Evolutionary conservation across 768 basidiomycete genomes (phyloP).

Genomic region (Tricholomella constricta): DNA sequence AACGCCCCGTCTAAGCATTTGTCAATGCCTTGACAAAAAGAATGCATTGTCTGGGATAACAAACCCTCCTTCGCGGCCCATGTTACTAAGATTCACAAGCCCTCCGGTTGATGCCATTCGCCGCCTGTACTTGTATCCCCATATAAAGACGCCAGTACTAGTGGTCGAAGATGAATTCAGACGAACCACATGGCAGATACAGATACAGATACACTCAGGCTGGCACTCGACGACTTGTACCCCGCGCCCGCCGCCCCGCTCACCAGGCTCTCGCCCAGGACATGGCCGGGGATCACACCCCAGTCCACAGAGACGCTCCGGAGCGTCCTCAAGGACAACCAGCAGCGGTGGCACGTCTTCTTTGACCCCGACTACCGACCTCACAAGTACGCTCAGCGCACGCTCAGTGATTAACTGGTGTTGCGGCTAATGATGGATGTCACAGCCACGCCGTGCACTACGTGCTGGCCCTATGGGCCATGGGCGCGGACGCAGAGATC

Average conservation of each 20-base stretch:
- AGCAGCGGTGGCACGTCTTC: constrained; percentile 49
- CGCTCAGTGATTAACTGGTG: no score
- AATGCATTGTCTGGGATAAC: no score
- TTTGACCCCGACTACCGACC: constrained; percentile 41
- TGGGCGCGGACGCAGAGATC: constrained; percentile 23
- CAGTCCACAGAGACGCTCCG: constrained; percentile 31
- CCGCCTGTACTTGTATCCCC: no score
- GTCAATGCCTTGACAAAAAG: no score
- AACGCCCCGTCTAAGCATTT: no score
- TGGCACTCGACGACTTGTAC: constrained; percentile 26
- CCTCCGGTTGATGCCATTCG: no score
- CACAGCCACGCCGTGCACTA: constrained; percentile 30
- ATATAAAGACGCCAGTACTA: no score
- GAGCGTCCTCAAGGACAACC: constrained; percentile 47
- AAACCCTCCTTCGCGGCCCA: no score
- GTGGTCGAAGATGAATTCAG: no score
- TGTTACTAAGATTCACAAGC: no score
- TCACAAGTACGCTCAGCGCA: constrained; percentile 52
- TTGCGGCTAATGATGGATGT: no score
- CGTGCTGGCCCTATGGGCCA: constrained; percentile 18
- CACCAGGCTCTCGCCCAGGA: constrained; percentile 26
- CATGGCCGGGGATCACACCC: constrained; percentile 35
- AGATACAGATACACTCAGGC: no score
- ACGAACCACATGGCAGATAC: not conserved
- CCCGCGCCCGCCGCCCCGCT: constrained; percentile 29